A percentile compares a stretch with the other conserved stretches of the same genome.
Evolutionary conservation across 2,329 filamentous ascomycete genomes (phyloP).

Genomic region (Fusarium beomiforme): DNA sequence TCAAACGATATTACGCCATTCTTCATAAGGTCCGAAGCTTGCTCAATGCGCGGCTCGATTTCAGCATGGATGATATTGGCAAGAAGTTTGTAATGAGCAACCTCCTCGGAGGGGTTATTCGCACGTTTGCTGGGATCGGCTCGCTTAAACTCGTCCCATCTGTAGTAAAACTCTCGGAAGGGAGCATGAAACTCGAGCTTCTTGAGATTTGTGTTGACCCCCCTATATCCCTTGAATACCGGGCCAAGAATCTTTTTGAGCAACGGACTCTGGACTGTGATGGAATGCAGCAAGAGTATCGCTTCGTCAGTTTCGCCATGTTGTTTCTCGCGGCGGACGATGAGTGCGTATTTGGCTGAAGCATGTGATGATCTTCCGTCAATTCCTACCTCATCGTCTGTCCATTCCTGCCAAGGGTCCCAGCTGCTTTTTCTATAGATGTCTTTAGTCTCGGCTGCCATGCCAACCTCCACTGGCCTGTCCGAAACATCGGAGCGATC

Average conservation of each 20-base stretch:
- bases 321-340: background rate
- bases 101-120: background rate
- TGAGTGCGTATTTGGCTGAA: conserved; percentile 7
- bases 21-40: background rate
- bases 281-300: background rate
- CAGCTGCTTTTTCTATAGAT: background rate
- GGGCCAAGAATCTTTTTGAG: background rate
- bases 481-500: background rate
- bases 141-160: background rate
- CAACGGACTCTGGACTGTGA: conserved; percentile 4
- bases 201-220: conserved; percentile 12
- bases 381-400: background rate
- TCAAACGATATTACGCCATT: conserved; percentile 9
- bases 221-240: background rate
- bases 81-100: conserved; percentile 1
- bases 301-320: background rate
- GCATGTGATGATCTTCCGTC: background rate
- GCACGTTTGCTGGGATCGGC: background rate
- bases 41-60: conserved; percentile 2
- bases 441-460: background rate
- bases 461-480: background rate
- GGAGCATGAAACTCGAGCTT: conserved; percentile 4
- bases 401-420: conserved; percentile 9
- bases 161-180: conserved; percentile 13
- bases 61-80: background rate